These are phyloP conservation scores for Lantana camara DNA, from an alignment of 257 asterid species.

Conservation along the genomic window DNA sequence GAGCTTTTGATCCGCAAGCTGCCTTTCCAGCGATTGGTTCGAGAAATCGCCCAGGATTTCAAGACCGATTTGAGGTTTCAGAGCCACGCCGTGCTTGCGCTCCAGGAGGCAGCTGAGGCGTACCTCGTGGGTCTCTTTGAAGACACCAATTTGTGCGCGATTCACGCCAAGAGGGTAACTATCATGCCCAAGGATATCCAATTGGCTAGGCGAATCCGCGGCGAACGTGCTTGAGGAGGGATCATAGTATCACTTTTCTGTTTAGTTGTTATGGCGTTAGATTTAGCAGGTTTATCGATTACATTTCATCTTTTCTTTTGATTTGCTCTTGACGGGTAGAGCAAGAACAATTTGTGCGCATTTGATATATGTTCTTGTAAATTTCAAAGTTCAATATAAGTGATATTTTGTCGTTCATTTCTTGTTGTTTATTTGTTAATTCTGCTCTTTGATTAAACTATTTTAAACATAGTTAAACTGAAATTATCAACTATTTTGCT, in stretches of 20 bases:
- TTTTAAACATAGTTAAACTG: no score
- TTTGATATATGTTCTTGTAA: not conserved
- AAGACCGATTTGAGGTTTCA: conserved; percentile 39
- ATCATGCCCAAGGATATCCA: conserved; percentile 86
- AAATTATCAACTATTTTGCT: no score
- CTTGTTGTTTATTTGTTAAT: no score
- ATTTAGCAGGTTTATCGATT: not conserved
- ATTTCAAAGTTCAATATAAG: not conserved
- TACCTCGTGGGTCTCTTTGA: conserved; percentile 77
- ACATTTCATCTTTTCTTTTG: not conserved
- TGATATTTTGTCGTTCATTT: no score
- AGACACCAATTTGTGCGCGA: conserved; percentile 75
- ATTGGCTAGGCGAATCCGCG: conserved; percentile 77
- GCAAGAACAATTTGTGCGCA: not conserved
- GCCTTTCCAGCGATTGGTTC: conserved; percentile 65
- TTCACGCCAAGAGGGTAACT: conserved; percentile 77
- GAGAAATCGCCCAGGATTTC: conserved; percentile 39
- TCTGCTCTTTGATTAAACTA: no score
- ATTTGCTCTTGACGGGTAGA: conserved; percentile 2
- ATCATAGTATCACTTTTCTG: not conserved
- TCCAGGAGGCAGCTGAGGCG: conserved; percentile 81
- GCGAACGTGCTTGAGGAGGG: conserved; percentile 61
- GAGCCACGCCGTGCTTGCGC: conserved; percentile 47
- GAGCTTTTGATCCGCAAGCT: conserved; percentile 76
- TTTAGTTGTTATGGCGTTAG: not conserved